phyloP scores from a whole-genome alignment of 148 eudicot genomes.

The Arbutus unedo region DNA sequence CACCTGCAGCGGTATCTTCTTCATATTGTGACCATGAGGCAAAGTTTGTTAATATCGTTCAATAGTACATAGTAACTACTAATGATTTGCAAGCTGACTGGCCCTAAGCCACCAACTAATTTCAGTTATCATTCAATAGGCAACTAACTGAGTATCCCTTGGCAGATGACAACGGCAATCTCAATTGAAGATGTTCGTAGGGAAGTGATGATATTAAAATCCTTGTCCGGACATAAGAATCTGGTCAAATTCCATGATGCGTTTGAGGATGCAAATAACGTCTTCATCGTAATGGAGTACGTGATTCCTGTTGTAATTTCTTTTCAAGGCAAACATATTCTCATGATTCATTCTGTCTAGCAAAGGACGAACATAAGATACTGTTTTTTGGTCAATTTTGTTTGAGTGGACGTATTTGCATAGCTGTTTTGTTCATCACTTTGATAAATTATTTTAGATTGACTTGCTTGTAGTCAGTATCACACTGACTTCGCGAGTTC shows the following conservation, averaged over 20 bases:
- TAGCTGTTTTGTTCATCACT: background rate
- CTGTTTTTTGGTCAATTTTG: background rate
- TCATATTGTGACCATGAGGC: too few species aligned
- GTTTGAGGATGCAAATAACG: slow-evolving; percentile 81
- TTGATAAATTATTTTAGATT: background rate
- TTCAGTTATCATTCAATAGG: background rate
- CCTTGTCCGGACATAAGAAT: slow-evolving; percentile 79
- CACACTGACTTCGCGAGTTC: background rate
- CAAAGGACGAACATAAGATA: background rate
- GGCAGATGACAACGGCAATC: slow-evolving; percentile 92
- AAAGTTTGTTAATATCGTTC: too few species aligned
- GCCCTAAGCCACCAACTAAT: background rate
- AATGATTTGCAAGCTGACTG: background rate
- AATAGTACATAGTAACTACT: too few species aligned
- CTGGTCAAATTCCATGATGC: slow-evolving; percentile 81
- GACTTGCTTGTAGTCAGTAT: background rate
- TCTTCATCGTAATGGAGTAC: slow-evolving; percentile 96
- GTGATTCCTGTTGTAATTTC: slow-evolving; percentile 23
- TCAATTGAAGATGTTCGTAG: slow-evolving; percentile 97
- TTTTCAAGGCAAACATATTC: background rate
- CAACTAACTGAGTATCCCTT: slow-evolving; percentile 19
- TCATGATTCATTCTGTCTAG: background rate
- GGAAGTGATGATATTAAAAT: slow-evolving; percentile 92
- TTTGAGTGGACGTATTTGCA: background rate
- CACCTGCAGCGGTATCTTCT: background rate